These are phyloP conservation scores for Rhodosporidiobolus odoratus DNA, from an alignment of 768 basidiomycete genomes.

Conservation along the genomic window DNA sequence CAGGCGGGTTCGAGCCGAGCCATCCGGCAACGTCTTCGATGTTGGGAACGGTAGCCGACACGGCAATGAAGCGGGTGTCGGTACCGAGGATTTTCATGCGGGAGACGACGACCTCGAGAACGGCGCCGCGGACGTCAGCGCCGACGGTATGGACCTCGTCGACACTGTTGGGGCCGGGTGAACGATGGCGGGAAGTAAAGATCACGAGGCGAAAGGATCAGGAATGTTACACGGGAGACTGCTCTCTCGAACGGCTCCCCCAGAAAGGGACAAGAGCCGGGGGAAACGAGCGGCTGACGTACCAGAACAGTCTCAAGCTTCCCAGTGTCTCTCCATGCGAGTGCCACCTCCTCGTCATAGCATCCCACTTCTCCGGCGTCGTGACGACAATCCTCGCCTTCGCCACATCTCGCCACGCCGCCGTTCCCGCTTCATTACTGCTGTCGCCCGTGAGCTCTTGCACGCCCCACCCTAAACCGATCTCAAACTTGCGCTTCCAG, in stretches of 20 bases:
- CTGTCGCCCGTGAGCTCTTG: slow-evolving; percentile 87
- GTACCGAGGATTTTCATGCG: slow-evolving; percentile 77
- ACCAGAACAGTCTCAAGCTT: slow-evolving; percentile 62
- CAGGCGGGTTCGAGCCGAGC: slow-evolving; percentile 52
- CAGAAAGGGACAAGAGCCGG: not conserved
- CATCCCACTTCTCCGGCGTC: slow-evolving; percentile 95
- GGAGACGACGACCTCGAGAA: slow-evolving; percentile 87
- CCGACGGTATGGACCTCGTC: slow-evolving; percentile 76
- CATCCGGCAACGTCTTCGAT: slow-evolving; percentile 81
- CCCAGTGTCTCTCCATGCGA: slow-evolving; percentile 64
- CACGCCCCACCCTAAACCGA: slow-evolving; percentile 74
- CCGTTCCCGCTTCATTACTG: slow-evolving; percentile 60
- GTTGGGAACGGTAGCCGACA: slow-evolving; percentile 93
- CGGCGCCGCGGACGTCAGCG: slow-evolving; percentile 82
- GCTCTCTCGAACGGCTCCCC: too few relatives aligned
- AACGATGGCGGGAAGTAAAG: not conserved
- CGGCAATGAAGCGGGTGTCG: slow-evolving; percentile 71
- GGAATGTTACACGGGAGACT: too few relatives aligned
- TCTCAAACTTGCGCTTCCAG: slow-evolving; percentile 74
- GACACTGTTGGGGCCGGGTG: slow-evolving; percentile 28
- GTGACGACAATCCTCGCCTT: slow-evolving; percentile 44
- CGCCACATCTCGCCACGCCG: slow-evolving; percentile 64
- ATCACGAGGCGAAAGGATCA: too few relatives aligned
- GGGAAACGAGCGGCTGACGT: not conserved
- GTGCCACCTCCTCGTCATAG: slow-evolving; percentile 77